phyloP scores from a whole-genome alignment of 768 basidiomycete genomes.

The Mycena crocata region DNA sequence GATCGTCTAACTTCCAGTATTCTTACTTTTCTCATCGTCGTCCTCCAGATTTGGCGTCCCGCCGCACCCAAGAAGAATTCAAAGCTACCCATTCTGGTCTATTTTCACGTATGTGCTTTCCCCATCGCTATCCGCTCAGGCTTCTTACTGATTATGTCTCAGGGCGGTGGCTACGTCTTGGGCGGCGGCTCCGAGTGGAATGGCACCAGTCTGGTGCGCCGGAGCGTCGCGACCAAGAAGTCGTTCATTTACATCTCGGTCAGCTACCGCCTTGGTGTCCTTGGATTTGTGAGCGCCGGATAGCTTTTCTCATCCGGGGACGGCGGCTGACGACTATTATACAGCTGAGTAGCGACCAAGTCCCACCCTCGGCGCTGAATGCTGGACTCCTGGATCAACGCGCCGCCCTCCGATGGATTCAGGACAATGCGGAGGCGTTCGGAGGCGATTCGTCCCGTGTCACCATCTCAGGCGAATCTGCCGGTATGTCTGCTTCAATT shows the following conservation, averaged over 20 bases:
- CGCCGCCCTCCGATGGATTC: constrained; percentile 14
- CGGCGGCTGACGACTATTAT: background rate
- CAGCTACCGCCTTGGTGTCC: too few relatives aligned
- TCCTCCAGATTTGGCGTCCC: constrained; percentile 5
- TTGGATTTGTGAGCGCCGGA: constrained; percentile 1
- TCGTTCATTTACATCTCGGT: constrained; percentile 5
- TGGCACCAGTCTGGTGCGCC: background rate
- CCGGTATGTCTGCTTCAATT: background rate
- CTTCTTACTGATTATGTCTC: background rate
- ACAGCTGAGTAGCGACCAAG: constrained; percentile 11
- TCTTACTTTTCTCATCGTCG: background rate
- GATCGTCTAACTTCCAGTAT: too few relatives aligned
- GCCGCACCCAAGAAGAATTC: background rate
- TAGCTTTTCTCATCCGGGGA: too few relatives aligned
- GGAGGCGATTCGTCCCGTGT: constrained; percentile 19
- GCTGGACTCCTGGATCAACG: constrained; percentile 18
- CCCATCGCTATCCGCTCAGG: too few relatives aligned
- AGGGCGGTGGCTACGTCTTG: constrained; percentile 13
- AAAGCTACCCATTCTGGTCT: constrained; percentile 1
- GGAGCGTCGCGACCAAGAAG: background rate
- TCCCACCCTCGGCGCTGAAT: background rate
- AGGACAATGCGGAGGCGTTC: constrained; percentile 13
- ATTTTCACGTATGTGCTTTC: background rate
- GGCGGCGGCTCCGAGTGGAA: constrained; percentile 15
- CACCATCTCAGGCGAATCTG: constrained; percentile 10